Evolutionary conservation across 2,329 filamentous ascomycete genomes (phyloP), one percentile per base, ranked within the genome.

Genomic region (Diaporthe vaccinii): DNA sequence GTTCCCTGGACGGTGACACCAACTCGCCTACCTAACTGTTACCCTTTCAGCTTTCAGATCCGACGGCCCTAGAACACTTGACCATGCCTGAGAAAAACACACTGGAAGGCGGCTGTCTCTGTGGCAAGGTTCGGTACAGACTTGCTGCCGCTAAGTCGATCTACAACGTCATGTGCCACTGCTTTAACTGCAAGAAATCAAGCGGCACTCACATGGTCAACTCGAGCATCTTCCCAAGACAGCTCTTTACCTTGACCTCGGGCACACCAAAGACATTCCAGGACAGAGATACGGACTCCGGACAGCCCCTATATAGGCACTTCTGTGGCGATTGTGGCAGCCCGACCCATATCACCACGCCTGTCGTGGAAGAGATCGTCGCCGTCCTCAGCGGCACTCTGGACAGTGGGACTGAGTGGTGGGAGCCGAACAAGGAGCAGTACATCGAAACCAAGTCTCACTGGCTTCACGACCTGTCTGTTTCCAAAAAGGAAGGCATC

Each of bases 121-220:
- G 74, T 61, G 69, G 57, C 68, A 68, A 41, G 36, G 49, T 72
- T 39, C 59, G 74, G 39, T 75, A 75, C 69, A 59, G 28, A 39
- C n/a, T 75, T 44, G 49, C 51, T 20, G 68, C 51, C 1, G 31
- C 44, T 1, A 25, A 36, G n/a, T 49, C 68, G 2, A 62, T 72
- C 49, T 75, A 72, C 58, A 75, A 72, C 39, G 68, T 75, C 4
- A 73, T 75, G n/a, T 75, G 74, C 51, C 74, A 75, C 28, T 72
- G 74, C 31, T 25, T 51, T 20, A 72, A 68, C 51, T 75, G 69
- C 49, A 75, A 75, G 51, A 75, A 73, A 39, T 61, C 74, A 36
- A 75, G 58, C 22, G 74, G 74, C 36, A 59, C 69, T 15, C 68
- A 75, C 51, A 72, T 72, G 68, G 74, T 72, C 68, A 67, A 75